Conservation (phyloP, 2,329 filamentous ascomycete genomes). For the Knoxdaviesia capensis region DNA sequence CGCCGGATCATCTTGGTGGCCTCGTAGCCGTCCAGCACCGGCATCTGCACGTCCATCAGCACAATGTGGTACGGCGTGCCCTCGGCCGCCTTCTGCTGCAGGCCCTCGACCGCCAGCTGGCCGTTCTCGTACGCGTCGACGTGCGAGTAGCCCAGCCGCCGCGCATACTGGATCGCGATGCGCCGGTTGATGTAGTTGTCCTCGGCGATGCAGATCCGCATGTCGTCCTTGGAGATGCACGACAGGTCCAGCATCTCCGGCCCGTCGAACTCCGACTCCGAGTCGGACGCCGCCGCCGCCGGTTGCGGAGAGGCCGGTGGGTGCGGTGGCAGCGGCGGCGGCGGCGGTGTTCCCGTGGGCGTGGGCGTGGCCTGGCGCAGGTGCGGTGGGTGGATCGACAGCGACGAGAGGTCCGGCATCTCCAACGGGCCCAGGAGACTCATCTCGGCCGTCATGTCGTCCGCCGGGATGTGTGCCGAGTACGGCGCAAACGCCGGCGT, state of each 20-base stretch:
- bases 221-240: conserved; percentile 51
- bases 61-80: conserved; percentile 72
- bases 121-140: conserved; percentile 86
- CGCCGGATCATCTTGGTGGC: conserved; percentile 67
- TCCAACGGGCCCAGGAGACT: too few species aligned
- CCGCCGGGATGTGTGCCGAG: too few species aligned
- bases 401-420: too few species aligned
- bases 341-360: too few species aligned
- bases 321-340: neutral
- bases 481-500: too few species aligned
- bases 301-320: neutral
- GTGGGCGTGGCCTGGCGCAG: too few species aligned
- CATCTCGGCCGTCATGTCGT: too few species aligned
- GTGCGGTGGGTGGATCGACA: too few species aligned
- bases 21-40: conserved; percentile 78
- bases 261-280: conserved; percentile 18
- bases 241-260: conserved; percentile 45
- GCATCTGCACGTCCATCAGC: conserved; percentile 96
- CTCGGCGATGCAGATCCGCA: conserved; percentile 83
- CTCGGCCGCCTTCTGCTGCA: conserved; percentile 51
- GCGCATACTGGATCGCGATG: conserved; percentile 81
- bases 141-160: conserved; percentile 58
- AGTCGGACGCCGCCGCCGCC: conserved; percentile 9
- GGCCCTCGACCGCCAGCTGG: conserved; percentile 65
- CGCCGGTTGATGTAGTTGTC: conserved; percentile 91